Conservation (phyloP, 2,329 filamentous ascomycete genomes). For the Fusarium albidum region DNA sequence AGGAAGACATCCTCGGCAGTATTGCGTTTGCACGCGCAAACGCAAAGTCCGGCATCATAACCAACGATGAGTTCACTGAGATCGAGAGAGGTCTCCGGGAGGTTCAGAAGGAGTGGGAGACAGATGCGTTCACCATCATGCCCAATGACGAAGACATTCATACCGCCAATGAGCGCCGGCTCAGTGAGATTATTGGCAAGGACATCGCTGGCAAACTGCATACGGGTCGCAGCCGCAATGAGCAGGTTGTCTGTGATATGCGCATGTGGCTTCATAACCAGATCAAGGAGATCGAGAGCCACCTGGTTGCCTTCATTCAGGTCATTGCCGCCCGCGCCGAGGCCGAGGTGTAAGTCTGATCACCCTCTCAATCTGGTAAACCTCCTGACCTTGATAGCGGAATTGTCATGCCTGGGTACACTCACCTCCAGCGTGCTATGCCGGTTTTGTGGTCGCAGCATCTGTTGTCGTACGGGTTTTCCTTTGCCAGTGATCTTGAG, state of each 20-base stretch:
- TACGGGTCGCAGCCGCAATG: conserved; percentile 74
- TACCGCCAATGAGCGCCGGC: conserved; percentile 62
- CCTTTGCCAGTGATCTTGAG: conserved; percentile 78
- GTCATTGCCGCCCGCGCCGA: conserved; percentile 36
- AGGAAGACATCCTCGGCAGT: conserved; percentile 80
- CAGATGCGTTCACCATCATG: conserved; percentile 58
- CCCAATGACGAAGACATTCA: conserved; percentile 56
- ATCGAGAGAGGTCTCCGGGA: conserved; percentile 76
- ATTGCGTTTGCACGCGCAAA: conserved; percentile 87
- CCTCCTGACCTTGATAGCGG: too few relatives aligned
- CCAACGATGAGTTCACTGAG: conserved; percentile 73
- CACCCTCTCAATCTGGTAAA: too few relatives aligned
- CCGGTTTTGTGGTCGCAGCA: conserved; percentile 85
- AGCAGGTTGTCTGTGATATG: conserved; percentile 79
- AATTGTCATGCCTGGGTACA: conserved; percentile 92
- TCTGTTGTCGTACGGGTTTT: conserved; percentile 77
- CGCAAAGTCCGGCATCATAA: conserved; percentile 76
- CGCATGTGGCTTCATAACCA: conserved; percentile 64
- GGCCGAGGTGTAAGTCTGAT: too few relatives aligned
- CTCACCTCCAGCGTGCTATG: conserved; percentile 82
- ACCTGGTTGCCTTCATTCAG: conserved; percentile 38
- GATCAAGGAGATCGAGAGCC: conserved; percentile 35
- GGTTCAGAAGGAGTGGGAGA: conserved; percentile 63
- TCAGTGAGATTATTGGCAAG: conserved; percentile 75
- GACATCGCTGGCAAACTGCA: conserved; percentile 76